Percentiles rank a stretch among this genome's conserved stretches.
Evolutionary conservation across 2,329 filamentous ascomycete species (phyloP).

Genomic region (Sclerotinia minor): DNA sequence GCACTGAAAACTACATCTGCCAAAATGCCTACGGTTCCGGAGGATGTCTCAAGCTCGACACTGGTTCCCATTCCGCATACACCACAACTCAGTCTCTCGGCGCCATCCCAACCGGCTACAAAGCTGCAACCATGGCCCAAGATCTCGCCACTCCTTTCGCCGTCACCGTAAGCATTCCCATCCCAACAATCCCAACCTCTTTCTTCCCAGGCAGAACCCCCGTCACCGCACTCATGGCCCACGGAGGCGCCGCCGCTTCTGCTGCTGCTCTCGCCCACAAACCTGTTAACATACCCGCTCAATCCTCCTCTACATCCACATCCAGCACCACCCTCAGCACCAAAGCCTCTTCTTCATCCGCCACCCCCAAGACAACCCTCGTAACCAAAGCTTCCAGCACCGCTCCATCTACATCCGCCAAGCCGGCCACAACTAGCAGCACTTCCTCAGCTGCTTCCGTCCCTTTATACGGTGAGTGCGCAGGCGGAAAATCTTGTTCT

Average conservation of each 20-base stretch:
- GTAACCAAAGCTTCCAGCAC: conserved; percentile 3
- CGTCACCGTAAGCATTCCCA: conserved; percentile 32
- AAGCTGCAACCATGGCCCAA: conserved; percentile 27
- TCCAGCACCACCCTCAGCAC: not conserved
- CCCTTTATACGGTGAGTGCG: conserved; percentile 4
- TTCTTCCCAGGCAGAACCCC: conserved; percentile 36
- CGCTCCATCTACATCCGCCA: not conserved
- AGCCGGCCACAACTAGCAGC: not conserved
- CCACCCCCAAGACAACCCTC: conserved; percentile 2
- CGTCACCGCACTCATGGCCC: conserved; percentile 16
- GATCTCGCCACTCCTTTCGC: conserved; percentile 31
- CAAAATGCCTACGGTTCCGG: conserved; percentile 51
- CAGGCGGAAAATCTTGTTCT: conserved; percentile 6
- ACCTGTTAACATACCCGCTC: not conserved
- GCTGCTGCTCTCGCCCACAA: not conserved
- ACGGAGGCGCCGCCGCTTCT: not conserved
- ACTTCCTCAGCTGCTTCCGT: not conserved
- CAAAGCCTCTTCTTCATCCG: not conserved
- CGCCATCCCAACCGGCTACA: conserved; percentile 26
- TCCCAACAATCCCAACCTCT: conserved; percentile 35
- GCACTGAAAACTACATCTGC: conserved; percentile 48
- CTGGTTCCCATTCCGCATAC: conserved; percentile 14
- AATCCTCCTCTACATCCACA: not conserved
- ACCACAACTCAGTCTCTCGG: conserved; percentile 27
- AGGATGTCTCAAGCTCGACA: conserved; percentile 42